Percentiles rank a stretch among this genome's conserved stretches.
phyloP scores from a whole-genome alignment of 306 rosid species.

The Medicago ruthenica region DNA sequence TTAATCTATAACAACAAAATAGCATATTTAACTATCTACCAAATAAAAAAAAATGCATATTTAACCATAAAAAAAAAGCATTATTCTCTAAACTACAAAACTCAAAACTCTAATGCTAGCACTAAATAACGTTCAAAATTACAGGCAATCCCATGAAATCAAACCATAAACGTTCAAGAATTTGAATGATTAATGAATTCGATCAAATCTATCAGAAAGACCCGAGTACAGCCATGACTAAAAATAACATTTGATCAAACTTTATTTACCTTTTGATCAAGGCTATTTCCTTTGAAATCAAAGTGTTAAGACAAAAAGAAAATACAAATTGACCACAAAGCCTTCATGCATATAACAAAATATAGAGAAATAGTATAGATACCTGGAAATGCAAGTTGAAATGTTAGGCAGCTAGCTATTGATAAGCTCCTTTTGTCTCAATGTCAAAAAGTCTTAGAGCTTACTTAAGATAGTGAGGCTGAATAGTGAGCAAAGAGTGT shows the following conservation, averaged over 20 bases:
- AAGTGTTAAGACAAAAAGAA: not conserved
- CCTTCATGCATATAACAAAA: not conserved
- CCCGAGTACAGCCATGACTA: too few relatives aligned
- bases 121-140: not conserved
- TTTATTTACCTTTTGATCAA: too few relatives aligned
- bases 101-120: not conserved
- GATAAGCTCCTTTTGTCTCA: slow-evolving; percentile 1
- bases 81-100: not conserved
- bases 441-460: not conserved
- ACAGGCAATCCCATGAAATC: too few relatives aligned
- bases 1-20: too few relatives aligned
- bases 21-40: not conserved
- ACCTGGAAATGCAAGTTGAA: slow-evolving; percentile 46
- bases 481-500: slow-evolving; percentile 15
- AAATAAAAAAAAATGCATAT: too few relatives aligned
- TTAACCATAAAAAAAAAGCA: not conserved
- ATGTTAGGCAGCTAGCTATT: not conserved
- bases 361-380: not conserved
- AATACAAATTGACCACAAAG: not conserved
- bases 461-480: slow-evolving; percentile 3
- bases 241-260: too few relatives aligned
- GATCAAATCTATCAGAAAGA: too few relatives aligned
- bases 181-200: too few relatives aligned
- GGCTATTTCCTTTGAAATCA: too few relatives aligned
- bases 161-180: too few relatives aligned